A percentile compares a stretch with the other conserved stretches of the same genome.
These are phyloP conservation scores for Lichtheimia ramosa DNA, from an alignment of 371 early-diverging fungal species.

Conservation along the genomic window DNA sequence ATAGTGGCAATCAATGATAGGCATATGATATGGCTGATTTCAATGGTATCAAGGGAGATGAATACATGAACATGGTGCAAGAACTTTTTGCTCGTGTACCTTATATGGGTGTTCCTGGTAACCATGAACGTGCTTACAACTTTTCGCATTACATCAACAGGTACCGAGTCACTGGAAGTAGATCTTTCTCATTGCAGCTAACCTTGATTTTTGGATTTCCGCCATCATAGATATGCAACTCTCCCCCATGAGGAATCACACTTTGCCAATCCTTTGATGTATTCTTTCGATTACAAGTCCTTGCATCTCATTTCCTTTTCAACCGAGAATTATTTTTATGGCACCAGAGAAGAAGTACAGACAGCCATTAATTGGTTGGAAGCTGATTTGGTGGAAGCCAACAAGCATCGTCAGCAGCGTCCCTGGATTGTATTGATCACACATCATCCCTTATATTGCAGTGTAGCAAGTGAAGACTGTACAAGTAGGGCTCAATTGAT, in stretches of 20 bases:
- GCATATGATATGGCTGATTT: constrained; percentile 41
- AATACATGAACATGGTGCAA: constrained; percentile 46
- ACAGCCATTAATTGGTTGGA: constrained; percentile 44
- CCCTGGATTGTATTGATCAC: constrained; percentile 47
- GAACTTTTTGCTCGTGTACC: constrained; percentile 36
- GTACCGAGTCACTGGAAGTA: constrained; percentile 11
- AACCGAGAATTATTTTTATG: constrained; percentile 41
- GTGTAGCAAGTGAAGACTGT: constrained; percentile 27
- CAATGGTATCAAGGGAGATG: constrained; percentile 45
- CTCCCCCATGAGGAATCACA: constrained; percentile 40
- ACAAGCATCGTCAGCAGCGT: constrained; percentile 22
- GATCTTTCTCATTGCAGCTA: neutral
- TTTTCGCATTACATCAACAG: constrained; percentile 47
- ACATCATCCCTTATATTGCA: constrained; percentile 42
- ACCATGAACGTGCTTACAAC: constrained; percentile 46
- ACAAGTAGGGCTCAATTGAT: constrained; percentile 22
- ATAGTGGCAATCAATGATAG: too few relatives aligned
- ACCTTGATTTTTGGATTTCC: neutral
- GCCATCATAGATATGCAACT: constrained; percentile 2
- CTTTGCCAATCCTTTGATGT: constrained; percentile 33
- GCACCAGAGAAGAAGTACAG: constrained; percentile 5
- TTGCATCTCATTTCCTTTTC: constrained; percentile 46
- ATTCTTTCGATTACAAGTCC: constrained; percentile 44
- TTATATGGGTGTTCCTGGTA: constrained; percentile 43
- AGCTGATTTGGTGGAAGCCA: constrained; percentile 32